Conservation (phyloP, 106 monocot species). For the Apostasia shenzhenica region DNA sequence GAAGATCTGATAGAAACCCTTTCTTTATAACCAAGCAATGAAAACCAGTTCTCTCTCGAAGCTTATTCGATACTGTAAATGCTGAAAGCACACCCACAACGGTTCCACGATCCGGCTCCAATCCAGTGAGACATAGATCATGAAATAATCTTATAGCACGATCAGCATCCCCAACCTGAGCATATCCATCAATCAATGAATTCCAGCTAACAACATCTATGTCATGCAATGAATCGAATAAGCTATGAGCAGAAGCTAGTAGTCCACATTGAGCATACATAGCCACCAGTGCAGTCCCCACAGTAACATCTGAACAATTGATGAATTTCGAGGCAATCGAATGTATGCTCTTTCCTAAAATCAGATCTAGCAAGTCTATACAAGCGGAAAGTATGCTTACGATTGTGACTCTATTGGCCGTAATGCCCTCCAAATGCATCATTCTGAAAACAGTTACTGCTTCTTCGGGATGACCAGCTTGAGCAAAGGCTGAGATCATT, state of each 20-base stretch:
- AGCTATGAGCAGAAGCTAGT: constrained; percentile 31
- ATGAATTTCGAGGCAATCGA: constrained; percentile 32
- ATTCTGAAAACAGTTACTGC: constrained; percentile 41
- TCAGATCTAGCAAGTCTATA: constrained; percentile 37
- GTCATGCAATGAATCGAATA: constrained; percentile 37
- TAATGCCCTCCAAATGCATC: constrained; percentile 38
- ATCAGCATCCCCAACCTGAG: constrained; percentile 46
- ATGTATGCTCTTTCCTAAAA: constrained; percentile 53
- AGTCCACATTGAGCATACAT: constrained; percentile 61
- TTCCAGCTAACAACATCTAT: constrained; percentile 64
- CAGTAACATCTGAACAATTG: constrained; percentile 16
- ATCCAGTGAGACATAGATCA: constrained; percentile 18
- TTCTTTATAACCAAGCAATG: constrained; percentile 52
- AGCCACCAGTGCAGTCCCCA: constrained; percentile 57
- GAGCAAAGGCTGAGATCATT: constrained; percentile 55
- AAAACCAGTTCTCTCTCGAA: constrained; percentile 18
- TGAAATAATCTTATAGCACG: constrained; percentile 44
- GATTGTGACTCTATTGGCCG: constrained; percentile 39
- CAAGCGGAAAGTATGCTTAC: constrained; percentile 58
- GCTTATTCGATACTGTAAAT: constrained; percentile 30
- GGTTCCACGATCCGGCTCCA: constrained; percentile 45
- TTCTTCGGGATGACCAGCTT: constrained; percentile 28
- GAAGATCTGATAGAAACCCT: constrained; percentile 43
- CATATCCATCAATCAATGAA: constrained; percentile 66
- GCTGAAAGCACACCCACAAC: constrained; percentile 66